These are phyloP conservation scores for Steccherinum ochraceum DNA, from an alignment of 768 basidiomycete genomes.

Conservation along the genomic window DNA sequence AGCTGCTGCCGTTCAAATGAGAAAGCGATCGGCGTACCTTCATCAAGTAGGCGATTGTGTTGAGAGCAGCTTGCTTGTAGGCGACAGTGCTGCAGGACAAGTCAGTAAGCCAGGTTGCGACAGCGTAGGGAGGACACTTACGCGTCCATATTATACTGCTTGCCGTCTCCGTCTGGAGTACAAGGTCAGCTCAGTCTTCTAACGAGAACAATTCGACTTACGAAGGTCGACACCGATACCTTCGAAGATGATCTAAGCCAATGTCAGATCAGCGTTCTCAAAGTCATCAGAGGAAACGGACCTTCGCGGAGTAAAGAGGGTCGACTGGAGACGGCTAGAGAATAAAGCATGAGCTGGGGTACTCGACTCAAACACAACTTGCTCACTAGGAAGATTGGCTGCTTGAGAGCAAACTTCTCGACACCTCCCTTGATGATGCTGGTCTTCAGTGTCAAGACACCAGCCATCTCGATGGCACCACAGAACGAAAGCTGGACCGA, in stretches of 20 bases:
- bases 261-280: too few relatives aligned
- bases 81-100: slow-evolving; percentile 70
- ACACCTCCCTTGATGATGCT: slow-evolving; percentile 71
- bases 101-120: too few relatives aligned
- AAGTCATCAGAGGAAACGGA: slow-evolving; percentile 19
- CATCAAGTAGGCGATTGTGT: slow-evolving; percentile 66
- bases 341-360: too few relatives aligned
- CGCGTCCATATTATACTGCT: slow-evolving; percentile 76
- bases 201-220: too few relatives aligned
- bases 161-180: slow-evolving; percentile 61
- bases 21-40: slow-evolving; percentile 34
- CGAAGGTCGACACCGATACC: slow-evolving; percentile 70
- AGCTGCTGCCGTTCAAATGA: too few relatives aligned
- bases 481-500: slow-evolving; percentile 68
- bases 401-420: slow-evolving; percentile 66
- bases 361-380: too few relatives aligned
- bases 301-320: slow-evolving; percentile 65
- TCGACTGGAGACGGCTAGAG: slow-evolving; percentile 74
- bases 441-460: slow-evolving; percentile 64
- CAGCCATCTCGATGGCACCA: slow-evolving; percentile 78
- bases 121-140: too few relatives aligned
- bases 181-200: too few relatives aligned
- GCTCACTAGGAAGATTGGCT: slow-evolving; percentile 69
- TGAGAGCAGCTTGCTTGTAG: slow-evolving; percentile 75
- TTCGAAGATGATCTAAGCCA: slow-evolving; percentile 70